These are phyloP conservation scores for Ceratopteris richardii DNA, from an alignment of 75 land plant species.

Conservation along the genomic window DNA sequence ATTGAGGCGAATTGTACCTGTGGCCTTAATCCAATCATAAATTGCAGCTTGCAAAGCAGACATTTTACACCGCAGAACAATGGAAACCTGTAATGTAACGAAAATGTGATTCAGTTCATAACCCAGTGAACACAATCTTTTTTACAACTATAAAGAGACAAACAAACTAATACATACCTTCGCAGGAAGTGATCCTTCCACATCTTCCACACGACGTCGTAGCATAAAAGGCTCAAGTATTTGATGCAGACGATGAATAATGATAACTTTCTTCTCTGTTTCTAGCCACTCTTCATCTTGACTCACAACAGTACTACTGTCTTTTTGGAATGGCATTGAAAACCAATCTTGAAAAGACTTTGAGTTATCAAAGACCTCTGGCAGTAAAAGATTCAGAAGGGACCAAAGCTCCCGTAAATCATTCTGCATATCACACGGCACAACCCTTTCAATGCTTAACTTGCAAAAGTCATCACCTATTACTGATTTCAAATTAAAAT, in stretches of 20 bases:
- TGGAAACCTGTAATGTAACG: slow-evolving; percentile 56
- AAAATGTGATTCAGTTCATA: too few relatives aligned
- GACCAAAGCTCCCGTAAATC: slow-evolving; percentile 99
- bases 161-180: slow-evolving; percentile 73
- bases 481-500: too few relatives aligned
- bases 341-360: slow-evolving; percentile 99
- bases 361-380: slow-evolving; percentile 96
- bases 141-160: too few relatives aligned
- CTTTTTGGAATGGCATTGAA: slow-evolving; percentile 93
- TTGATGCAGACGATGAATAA: slow-evolving; percentile 96
- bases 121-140: too few relatives aligned
- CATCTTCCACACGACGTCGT: slow-evolving; percentile 98
- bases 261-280: slow-evolving; percentile 97
- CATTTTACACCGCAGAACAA: slow-evolving; percentile 91
- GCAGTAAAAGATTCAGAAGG: slow-evolving; percentile 87
- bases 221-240: slow-evolving; percentile 99
- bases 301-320: slow-evolving; percentile 46
- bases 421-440: slow-evolving; percentile 55
- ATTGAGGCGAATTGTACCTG: slow-evolving; percentile 89
- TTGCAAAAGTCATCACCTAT: too few relatives aligned
- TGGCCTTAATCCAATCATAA: slow-evolving; percentile 97
- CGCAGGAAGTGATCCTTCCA: slow-evolving; percentile 96
- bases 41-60: slow-evolving; percentile 87
- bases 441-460: too few relatives aligned
- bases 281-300: slow-evolving; percentile 98